Base-by-base conservation (phyloP, 2,329 filamentous ascomycete genomes). In the Camillea tinctor region DNA sequence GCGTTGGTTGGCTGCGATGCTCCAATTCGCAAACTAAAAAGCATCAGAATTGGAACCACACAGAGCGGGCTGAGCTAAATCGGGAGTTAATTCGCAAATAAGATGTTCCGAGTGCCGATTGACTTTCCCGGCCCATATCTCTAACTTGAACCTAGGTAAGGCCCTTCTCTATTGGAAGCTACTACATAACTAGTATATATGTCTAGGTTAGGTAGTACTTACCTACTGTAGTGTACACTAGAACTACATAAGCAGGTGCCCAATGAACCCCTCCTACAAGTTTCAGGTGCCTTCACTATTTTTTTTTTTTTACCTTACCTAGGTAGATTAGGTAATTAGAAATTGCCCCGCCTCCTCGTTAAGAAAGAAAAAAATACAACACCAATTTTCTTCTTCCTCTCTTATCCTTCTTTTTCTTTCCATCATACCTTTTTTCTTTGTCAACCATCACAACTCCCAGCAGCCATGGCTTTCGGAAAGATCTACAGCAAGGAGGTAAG, bases 401-500 rank as follows among this genome's bases (percentile, higher is more conserved):
- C 49, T 36, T 62, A 58, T 44, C 55, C 58, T 57, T 52, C 57
- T 52, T 61, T 55, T 52, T 58, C 52, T 61, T 56, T 58, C 57
- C 51, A 54, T 44, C 56, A 51, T 50, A n/a, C n/a, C n/a, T 64
- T 55, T 49, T 52, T 58, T 55, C 36, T n/a, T n/a, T 44, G 36
- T n/a, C 59, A 50, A 65, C 57, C 68, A 70, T 61, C 68, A 71
- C 59, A 60, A 62, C 59, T 57, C 36, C 55, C 51, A 64, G 60
- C 59, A 68, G 67, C 68, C 72, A 75, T 86, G 79, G 96, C 91
- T 77, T 98, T 99, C 87, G 95, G 95, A 83, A 99, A 96, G 85
- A 88, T 99, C 76, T 98, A 95, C 88, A 91, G 90, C 77, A 87
- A 86, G 79, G 77, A 86, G 82, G 94, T 96, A 88, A 68, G 68